Percentiles rank a stretch among this genome's conserved stretches.
phyloP scores from a whole-genome alignment of 1,284 basidiomycete species.

The Trichosporon ovoides region DNA sequence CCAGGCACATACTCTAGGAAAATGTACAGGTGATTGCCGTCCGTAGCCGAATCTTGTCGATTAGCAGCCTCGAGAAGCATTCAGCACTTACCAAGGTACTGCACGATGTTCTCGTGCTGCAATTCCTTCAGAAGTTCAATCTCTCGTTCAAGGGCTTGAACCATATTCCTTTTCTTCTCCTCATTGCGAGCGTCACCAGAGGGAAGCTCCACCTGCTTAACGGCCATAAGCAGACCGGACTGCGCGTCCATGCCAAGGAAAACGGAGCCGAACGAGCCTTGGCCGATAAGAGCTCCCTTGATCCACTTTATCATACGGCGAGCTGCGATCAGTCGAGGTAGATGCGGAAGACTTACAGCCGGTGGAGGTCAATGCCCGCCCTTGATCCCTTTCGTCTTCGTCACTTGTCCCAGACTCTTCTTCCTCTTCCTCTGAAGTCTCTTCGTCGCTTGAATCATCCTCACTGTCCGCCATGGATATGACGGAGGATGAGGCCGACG shows the following conservation, averaged over 20 bases:
- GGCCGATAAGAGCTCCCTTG: constrained; percentile 95
- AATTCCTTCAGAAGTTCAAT: constrained; percentile 93
- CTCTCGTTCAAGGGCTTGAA: constrained; percentile 88
- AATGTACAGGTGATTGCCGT: constrained; percentile 87
- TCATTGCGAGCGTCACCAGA: constrained; percentile 75
- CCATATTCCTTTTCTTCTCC: constrained; percentile 90
- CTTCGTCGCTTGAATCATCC: constrained; percentile 47
- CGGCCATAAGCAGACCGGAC: constrained; percentile 92
- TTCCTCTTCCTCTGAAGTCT: constrained; percentile 42
- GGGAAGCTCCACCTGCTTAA: constrained; percentile 96
- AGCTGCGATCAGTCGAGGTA: constrained; percentile 36
- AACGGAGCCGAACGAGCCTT: constrained; percentile 91
- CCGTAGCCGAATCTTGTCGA: constrained; percentile 71
- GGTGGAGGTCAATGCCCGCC: constrained; percentile 56
- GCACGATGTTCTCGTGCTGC: constrained; percentile 95
- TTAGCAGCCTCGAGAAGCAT: constrained; percentile 13
- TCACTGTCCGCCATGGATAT: constrained; percentile 4
- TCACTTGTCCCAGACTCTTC: constrained; percentile 37
- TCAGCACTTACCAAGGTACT: constrained; percentile 74
- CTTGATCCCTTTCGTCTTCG: constrained; percentile 53
- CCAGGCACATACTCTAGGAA: constrained; percentile 99
- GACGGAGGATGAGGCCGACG: neutral
- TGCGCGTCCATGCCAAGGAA: constrained; percentile 96
- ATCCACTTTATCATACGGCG: constrained; percentile 88
- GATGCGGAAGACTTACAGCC: constrained; percentile 54